Percentiles rank a stretch among this genome's conserved stretches.
These are phyloP conservation scores for Quercus phellos DNA, from an alignment of 331 rosid species.

Conservation along the genomic window DNA sequence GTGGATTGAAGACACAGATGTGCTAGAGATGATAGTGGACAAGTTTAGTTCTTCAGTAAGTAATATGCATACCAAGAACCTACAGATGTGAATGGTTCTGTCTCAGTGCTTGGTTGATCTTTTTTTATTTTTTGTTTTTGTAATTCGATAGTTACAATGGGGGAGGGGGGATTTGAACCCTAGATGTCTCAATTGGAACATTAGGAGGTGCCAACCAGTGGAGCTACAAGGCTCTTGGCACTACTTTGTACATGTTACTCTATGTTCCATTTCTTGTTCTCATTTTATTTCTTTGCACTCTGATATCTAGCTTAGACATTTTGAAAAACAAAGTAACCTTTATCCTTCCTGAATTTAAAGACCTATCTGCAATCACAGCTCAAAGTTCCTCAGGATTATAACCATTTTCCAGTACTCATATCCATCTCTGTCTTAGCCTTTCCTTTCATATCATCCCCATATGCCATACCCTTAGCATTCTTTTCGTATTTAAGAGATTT, in stretches of 20 bases:
- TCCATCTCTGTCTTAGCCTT: background rate
- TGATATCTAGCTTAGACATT: background rate
- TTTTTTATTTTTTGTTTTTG: no score
- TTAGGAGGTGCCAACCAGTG: no score
- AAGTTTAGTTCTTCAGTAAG: conserved; percentile 94
- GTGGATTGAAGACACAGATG: conserved; percentile 86
- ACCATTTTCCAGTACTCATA: background rate
- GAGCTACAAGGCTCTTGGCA: no score
- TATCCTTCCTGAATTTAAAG: background rate
- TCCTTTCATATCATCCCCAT: background rate
- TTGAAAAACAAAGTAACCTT: background rate
- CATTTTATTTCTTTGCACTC: no score
- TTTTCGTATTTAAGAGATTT: background rate
- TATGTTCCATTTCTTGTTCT: background rate
- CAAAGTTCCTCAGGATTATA: background rate
- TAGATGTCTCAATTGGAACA: no score
- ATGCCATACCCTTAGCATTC: background rate
- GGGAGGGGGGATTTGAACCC: no score
- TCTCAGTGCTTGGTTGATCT: background rate
- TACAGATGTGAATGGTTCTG: background rate
- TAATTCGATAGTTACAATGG: no score
- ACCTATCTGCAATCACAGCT: background rate
- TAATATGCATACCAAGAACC: conserved; percentile 9
- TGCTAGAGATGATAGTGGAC: conserved; percentile 96
- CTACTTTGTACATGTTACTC: background rate